These are phyloP conservation scores for Rhododendron williamsianum DNA, from an alignment of 148 eudicot species.

Conservation along the genomic window DNA sequence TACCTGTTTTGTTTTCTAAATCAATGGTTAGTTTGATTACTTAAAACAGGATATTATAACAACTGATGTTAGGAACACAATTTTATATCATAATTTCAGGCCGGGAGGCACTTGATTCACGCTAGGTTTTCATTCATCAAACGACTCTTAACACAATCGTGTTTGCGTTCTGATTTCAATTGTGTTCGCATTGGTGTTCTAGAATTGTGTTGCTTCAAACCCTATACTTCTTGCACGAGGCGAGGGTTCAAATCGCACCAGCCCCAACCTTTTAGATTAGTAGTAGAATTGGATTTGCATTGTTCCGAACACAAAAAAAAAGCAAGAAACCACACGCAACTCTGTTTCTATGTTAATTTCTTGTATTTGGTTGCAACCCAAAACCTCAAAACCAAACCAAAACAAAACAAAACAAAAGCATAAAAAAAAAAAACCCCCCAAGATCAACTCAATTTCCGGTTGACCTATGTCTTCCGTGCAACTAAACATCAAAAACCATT, in stretches of 20 bases:
- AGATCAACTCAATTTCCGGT: background rate
- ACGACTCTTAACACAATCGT: background rate
- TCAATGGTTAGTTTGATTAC: background rate
- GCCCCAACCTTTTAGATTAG: too few relatives aligned
- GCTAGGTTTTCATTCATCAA: background rate
- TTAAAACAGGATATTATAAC: too few relatives aligned
- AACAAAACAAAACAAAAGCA: too few relatives aligned
- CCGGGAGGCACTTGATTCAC: background rate
- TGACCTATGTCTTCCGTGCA: too few relatives aligned
- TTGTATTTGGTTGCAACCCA: background rate
- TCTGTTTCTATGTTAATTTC: too few relatives aligned
- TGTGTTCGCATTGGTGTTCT: constrained; percentile 28
- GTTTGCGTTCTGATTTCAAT: background rate
- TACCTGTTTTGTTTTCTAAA: background rate
- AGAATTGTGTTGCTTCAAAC: too few relatives aligned
- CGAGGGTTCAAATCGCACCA: too few relatives aligned
- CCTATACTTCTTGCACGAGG: too few relatives aligned
- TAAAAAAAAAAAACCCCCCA: background rate
- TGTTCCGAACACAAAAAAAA: too few relatives aligned
- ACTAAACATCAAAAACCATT: too few relatives aligned
- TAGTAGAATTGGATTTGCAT: too few relatives aligned
- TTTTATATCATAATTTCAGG: background rate
- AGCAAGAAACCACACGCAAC: background rate
- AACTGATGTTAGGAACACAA: background rate
- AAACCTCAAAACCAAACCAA: background rate